Conservation (phyloP, 805 yeast species). For the Saccharomycopsis microspora region DNA sequence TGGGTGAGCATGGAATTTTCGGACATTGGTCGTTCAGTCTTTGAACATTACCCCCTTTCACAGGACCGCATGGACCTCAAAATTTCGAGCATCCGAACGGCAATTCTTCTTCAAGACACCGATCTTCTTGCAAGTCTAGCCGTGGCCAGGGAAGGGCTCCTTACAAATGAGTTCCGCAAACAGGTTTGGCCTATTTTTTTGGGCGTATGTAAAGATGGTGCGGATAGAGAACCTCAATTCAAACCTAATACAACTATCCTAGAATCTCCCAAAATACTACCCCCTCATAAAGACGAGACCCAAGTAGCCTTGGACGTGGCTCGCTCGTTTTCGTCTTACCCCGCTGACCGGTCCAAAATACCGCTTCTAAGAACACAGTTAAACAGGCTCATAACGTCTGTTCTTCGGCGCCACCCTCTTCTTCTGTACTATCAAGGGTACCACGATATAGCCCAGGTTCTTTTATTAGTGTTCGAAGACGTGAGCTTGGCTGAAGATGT, state of each 20-base stretch:
- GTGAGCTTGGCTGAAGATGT: constrained; percentile 39
- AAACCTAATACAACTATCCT: background rate
- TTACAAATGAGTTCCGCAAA: constrained; percentile 29
- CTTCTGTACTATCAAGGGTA: constrained; percentile 84
- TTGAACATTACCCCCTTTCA: constrained; percentile 31
- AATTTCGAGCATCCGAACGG: constrained; percentile 20
- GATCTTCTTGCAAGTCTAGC: constrained; percentile 25
- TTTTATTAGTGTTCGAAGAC: constrained; percentile 42
- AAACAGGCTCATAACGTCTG: constrained; percentile 9
- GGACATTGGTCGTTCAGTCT: constrained; percentile 35
- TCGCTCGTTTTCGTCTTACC: constrained; percentile 47
- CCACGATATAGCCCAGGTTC: constrained; percentile 73
- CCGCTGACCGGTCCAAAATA: constrained; percentile 21
- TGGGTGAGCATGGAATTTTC: constrained; percentile 43
- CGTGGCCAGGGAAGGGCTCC: constrained; percentile 36
- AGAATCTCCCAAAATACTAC: constrained; percentile 12
- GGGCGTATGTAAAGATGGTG: constrained; percentile 18
- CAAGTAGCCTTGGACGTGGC: constrained; percentile 74
- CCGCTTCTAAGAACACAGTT: constrained; percentile 30
- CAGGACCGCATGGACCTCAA: constrained; percentile 29
- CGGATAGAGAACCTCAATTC: background rate
- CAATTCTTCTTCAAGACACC: constrained; percentile 23
- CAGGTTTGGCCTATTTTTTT: constrained; percentile 43
- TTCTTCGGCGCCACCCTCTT: constrained; percentile 49
- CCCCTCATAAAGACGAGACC: constrained; percentile 56